phyloP scores from a whole-genome alignment of 2,329 filamentous ascomycete genomes.

The Colletotrichum spaethianum region DNA sequence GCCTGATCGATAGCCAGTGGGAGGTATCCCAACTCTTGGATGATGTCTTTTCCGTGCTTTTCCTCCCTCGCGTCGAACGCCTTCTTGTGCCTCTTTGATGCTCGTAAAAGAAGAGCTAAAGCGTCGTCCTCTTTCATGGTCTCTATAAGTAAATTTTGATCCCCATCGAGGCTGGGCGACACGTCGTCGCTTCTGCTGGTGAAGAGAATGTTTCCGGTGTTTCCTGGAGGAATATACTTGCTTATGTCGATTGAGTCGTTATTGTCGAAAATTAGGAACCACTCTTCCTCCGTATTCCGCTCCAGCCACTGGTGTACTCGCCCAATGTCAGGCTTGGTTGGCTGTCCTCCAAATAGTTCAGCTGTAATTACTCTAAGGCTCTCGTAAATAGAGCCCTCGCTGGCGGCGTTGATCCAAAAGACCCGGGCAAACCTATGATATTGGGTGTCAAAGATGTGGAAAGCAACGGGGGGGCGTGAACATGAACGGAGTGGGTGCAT shows the following conservation, averaged over 20 bases:
- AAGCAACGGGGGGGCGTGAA: not conserved
- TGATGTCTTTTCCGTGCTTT: conserved; percentile 34
- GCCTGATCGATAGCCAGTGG: conserved; percentile 50
- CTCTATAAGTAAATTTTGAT: not conserved
- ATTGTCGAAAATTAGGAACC: conserved; percentile 53
- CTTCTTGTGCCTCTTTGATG: not conserved
- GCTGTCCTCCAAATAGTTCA: conserved; percentile 22
- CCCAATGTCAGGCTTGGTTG: not conserved
- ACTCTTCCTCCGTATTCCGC: conserved; percentile 41
- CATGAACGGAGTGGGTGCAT: not conserved
- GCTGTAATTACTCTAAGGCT: conserved; percentile 43
- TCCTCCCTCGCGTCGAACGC: not conserved
- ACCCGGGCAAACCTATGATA: conserved; percentile 46
- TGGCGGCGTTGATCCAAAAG: conserved; percentile 50
- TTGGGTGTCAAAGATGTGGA: not conserved
- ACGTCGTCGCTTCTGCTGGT: conserved; percentile 43
- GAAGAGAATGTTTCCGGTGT: conserved; percentile 48
- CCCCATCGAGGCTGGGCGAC: not conserved
- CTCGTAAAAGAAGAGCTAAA: not conserved
- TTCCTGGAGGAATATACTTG: conserved; percentile 39
- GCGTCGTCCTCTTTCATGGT: conserved; percentile 14
- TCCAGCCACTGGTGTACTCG: conserved; percentile 43
- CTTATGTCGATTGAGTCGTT: conserved; percentile 41
- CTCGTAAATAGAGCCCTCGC: conserved; percentile 42
- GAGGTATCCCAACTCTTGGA: conserved; percentile 44